Conservation (phyloP, 441 rosid genomes). For the Eruca vesicaria region DNA sequence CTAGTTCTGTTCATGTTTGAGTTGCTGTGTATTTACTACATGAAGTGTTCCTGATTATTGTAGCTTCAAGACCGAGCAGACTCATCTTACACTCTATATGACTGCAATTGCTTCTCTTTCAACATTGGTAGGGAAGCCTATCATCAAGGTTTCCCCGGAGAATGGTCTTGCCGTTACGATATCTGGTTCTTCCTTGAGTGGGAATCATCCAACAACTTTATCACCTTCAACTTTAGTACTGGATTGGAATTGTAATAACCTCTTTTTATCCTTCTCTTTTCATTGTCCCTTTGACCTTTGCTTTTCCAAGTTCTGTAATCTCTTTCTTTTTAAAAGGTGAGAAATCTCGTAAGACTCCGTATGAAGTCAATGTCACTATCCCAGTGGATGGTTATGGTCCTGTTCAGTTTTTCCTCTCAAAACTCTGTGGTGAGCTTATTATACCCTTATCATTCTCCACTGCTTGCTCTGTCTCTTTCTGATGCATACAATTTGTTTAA, state of each 20-base stretch:
- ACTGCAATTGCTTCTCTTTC: slow-evolving; percentile 83
- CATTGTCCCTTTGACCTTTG: slow-evolving; percentile 2
- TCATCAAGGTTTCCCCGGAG: slow-evolving; percentile 73
- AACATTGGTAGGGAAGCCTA: slow-evolving; percentile 62
- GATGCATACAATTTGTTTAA: neutral
- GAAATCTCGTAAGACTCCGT: slow-evolving; percentile 53
- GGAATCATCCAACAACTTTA: slow-evolving; percentile 79
- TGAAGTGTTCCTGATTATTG: slow-evolving; percentile 9
- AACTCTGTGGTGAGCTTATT: slow-evolving; percentile 74
- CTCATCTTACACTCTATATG: slow-evolving; percentile 75
- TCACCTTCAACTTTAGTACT: slow-evolving; percentile 69
- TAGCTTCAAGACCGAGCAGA: slow-evolving; percentile 86
- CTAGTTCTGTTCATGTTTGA: neutral
- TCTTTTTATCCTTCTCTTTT: neutral
- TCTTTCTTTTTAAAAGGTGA: slow-evolving; percentile 51
- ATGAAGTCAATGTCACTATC: slow-evolving; percentile 71
- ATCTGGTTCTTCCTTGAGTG: slow-evolving; percentile 68
- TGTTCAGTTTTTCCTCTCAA: slow-evolving; percentile 75
- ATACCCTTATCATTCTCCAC: neutral
- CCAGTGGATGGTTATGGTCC: slow-evolving; percentile 88
- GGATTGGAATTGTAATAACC: slow-evolving; percentile 79
- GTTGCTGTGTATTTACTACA: slow-evolving; percentile 1
- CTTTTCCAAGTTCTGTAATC: slow-evolving; percentile 19
- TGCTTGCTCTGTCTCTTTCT: neutral
- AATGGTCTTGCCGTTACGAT: slow-evolving; percentile 60